Percentiles rank a stretch among this genome's conserved stretches.
phyloP scores from a whole-genome alignment of 2,329 filamentous ascomycete genomes.

The Fusarium neocosmosporiellum region DNA sequence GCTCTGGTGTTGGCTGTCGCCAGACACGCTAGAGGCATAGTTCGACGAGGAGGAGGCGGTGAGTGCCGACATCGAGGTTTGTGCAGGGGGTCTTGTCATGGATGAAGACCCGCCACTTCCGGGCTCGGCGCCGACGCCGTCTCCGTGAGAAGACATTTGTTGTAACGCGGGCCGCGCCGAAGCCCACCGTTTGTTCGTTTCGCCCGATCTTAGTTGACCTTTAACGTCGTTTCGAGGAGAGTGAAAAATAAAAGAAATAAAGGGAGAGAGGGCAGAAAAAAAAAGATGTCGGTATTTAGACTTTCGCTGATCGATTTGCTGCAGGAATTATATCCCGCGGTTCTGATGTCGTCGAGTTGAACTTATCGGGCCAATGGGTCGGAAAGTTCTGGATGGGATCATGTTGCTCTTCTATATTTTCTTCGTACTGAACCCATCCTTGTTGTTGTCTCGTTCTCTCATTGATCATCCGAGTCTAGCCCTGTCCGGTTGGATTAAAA shows the following conservation, averaged over 20 bases:
- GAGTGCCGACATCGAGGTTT: slow-evolving; percentile 24
- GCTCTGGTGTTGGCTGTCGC: slow-evolving; percentile 27
- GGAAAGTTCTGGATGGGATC: slow-evolving; percentile 17
- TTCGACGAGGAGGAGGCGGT: slow-evolving; percentile 38
- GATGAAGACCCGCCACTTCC: slow-evolving; percentile 18
- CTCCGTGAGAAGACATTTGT: slow-evolving; percentile 28
- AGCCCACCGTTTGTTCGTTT: slow-evolving; percentile 13
- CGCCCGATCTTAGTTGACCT: slow-evolving; percentile 18
- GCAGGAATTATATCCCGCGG: neutral
- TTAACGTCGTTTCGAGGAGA: neutral
- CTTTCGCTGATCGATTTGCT: slow-evolving; percentile 1
- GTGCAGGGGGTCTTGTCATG: slow-evolving; percentile 19
- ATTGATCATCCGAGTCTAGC: slow-evolving; percentile 17
- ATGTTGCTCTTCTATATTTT: slow-evolving; percentile 28
- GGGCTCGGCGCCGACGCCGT: slow-evolving; percentile 24
- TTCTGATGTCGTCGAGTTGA: slow-evolving; percentile 5
- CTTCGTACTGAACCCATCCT: slow-evolving; percentile 8
- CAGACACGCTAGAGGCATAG: slow-evolving; percentile 37
- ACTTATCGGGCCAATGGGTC: slow-evolving; percentile 9
- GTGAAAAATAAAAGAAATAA: neutral
- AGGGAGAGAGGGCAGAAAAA: neutral
- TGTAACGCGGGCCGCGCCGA: slow-evolving; percentile 33
- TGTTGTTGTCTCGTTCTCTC: slow-evolving; percentile 26
- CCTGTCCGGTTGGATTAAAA: slow-evolving; percentile 1
- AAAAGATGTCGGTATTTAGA: neutral